Percentiles rank a stretch among this genome's conserved stretches.
phyloP scores from a whole-genome alignment of 176 grass and related monocot genomes.

The Dendrocalamus sinicus region DNA sequence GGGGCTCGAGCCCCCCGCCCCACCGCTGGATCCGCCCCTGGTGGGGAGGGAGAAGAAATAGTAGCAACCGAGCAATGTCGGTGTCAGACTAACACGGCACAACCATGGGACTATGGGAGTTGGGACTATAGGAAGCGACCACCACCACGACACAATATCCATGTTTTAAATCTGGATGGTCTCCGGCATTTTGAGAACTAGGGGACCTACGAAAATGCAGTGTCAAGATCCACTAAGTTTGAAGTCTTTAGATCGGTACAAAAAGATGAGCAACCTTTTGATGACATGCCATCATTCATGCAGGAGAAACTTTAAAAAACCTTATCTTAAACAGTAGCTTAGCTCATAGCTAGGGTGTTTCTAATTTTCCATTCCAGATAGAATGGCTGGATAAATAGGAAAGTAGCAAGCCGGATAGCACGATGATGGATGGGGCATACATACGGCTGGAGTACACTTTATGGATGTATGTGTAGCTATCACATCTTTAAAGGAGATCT shows the following conservation, averaged over 20 bases:
- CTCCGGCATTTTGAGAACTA: not conserved
- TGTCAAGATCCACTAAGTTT: slow-evolving; percentile 11
- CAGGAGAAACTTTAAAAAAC: not conserved
- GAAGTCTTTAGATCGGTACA: not conserved
- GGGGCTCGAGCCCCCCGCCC: no score
- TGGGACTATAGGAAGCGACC: not conserved
- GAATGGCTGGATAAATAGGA: not conserved
- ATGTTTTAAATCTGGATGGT: not conserved
- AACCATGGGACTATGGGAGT: not conserved
- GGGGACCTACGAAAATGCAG: not conserved
- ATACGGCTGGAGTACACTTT: not conserved
- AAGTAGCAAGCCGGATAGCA: not conserved
- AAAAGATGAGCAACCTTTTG: slow-evolving; percentile 19
- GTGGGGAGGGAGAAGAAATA: not conserved
- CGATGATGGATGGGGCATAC: not conserved
- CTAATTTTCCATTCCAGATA: not conserved
- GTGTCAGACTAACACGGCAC: slow-evolving; percentile 10
- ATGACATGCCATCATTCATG: not conserved
- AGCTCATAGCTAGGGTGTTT: not conserved
- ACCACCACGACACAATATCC: not conserved
- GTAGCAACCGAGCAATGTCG: not conserved
- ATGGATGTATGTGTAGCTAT: not conserved
- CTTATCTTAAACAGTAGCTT: not conserved
- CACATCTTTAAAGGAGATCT: slow-evolving; percentile 4
- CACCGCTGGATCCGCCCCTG: no score